Base-by-base conservation (phyloP, 208 protist genomes). In the Kentomonas sorsogonicus region DNA sequence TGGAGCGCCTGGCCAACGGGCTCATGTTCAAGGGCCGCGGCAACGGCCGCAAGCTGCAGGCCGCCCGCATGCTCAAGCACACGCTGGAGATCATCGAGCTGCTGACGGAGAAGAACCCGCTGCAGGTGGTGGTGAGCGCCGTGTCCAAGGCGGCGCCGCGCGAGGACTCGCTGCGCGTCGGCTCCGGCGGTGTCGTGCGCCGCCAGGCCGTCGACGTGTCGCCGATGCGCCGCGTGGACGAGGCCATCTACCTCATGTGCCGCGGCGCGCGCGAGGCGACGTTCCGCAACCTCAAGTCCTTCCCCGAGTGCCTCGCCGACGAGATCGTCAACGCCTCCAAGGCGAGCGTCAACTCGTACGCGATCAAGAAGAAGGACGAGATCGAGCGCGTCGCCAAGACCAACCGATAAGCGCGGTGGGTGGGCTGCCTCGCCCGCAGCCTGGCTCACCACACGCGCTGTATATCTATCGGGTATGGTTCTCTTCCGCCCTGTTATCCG, bases 341-440 rank as follows among this genome's bases (percentile, higher is more conserved):
- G 82, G 91, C 87, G 29, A 98, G 96, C 50, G 96, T 97, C 62
- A 99, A 99, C 86, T 98, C 93, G 20, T 99, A 98, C 70, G 98
- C 98, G 63, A 99, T 99, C 73, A 99, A 99, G 86, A 99, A 99
- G 97, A 99, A 99, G 92, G 98, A 99, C 88, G 98, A 99, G 87
- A 94, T 99, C 57, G 98, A 99, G 93, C 97, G 98, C 89, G 97
- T 99, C 57, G 98, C 98, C 80, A 99, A 99, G 93, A 95, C 97
- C 63, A 99, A 99, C 95, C 92, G 98, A 71, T 99, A 99, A 99
- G 41, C 27, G 29, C n/a, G n/a, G 11, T 26, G 29, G 22, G 26
- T 54, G 18, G 25, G 18, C 11, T 54, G 2, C 2, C 36, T 57
- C 36, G 20, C n/a, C n/a, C n/a, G n/a, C n/a, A n/a, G n/a, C n/a